Conservation (phyloP, 108 stramenopile species). For the Nannochloropsis gaditana region DNA sequence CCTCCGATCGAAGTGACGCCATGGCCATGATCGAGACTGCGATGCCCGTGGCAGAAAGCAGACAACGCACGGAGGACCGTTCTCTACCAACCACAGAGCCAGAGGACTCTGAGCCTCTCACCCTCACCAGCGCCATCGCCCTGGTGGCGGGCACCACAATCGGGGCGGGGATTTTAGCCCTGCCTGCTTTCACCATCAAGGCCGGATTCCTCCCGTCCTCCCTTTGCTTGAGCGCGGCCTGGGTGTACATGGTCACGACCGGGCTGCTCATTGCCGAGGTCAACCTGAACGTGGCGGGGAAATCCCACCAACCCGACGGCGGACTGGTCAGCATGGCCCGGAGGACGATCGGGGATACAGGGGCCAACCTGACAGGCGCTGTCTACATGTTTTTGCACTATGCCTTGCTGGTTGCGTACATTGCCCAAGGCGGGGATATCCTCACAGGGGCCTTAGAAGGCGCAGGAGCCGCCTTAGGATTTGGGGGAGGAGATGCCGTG, state of each 20-base stretch:
- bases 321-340: slow-evolving; percentile 57
- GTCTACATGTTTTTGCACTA: slow-evolving; percentile 75
- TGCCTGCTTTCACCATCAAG: slow-evolving; percentile 65
- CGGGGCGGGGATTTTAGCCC: slow-evolving; percentile 66
- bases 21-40: too few species aligned
- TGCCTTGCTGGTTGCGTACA: slow-evolving; percentile 71
- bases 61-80: too few species aligned
- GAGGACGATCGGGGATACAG: slow-evolving; percentile 51
- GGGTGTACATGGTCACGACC: slow-evolving; percentile 73
- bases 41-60: too few species aligned
- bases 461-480: slow-evolving; percentile 8
- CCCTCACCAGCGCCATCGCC: slow-evolving; percentile 61
- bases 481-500: not conserved
- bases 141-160: slow-evolving; percentile 67
- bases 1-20: too few species aligned
- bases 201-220: slow-evolving; percentile 68
- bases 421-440: slow-evolving; percentile 68
- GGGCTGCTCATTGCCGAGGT: slow-evolving; percentile 78
- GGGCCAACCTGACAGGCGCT: slow-evolving; percentile 57
- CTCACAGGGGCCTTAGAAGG: slow-evolving; percentile 47
- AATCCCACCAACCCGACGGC: slow-evolving; percentile 36
- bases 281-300: slow-evolving; percentile 59
- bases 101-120: slow-evolving; percentile 24
- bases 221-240: slow-evolving; percentile 47
- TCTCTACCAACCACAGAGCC: too few species aligned